Evolutionary conservation across 2,329 filamentous ascomycete species (phyloP), one percentile per base, ranked within the genome.

Genomic region (Arthrobotrys sphaeroides): DNA sequence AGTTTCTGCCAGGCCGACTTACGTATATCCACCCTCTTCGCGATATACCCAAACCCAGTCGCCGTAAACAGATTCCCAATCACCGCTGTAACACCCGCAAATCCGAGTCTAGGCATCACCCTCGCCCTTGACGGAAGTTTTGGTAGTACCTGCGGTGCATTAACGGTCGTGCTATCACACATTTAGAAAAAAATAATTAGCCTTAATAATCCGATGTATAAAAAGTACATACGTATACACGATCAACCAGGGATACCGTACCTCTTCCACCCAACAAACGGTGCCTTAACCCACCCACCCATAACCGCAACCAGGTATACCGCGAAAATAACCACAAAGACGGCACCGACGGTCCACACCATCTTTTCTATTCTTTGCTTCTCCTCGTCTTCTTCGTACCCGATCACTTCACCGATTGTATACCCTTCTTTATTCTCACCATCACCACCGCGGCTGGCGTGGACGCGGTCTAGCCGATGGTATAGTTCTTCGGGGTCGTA

Each of bases 1-100:
- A 62, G 1, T 45, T 45, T 45, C 31, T 57, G 31, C 67, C 67
- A 72, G 38, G 16, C 6, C 4, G 16, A 31, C 49, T 49, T 72
- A 3, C 49, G n/a, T 3, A 7, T 7, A 10, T 9, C 55, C 20
- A 49, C 22, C 45, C 20, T 57, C n/a, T 31, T 42, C 16, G 57
- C 47, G 4, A 70, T 5, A 49, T 47, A 53, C 18, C 57, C 47
- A 2, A 72, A n/a, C n/a, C 67, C 67, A 6, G 47, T 12, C 5
- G 57, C 47, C 20, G 38, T 42, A 28, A 64, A 38, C 6, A 28
- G 3, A 26, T 64, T 49, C 6, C 20, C 36, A 24, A 45, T 0
- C 12, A 45, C 38, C 22, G 33, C 16, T 13, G 9, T 22, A 22
- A 24, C 22, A 2, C 4, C 26, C 3, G 3, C 13, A 13, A 28